Evolutionary conservation across 345 rosid species (phyloP), one percentile per base, ranked within the genome.

Genomic region (Salix arbutifolia): DNA sequence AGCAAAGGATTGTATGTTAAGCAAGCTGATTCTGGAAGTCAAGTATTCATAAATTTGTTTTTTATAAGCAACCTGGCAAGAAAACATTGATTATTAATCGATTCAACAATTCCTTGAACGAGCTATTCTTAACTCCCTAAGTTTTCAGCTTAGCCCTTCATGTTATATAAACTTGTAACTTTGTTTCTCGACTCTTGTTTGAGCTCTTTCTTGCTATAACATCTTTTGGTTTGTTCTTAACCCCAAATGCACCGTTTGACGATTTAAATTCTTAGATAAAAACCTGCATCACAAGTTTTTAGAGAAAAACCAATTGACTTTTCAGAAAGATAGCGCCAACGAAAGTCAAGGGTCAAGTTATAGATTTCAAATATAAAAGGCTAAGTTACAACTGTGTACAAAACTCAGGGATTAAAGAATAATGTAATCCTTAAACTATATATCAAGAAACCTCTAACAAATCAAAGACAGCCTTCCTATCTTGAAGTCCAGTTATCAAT

Each of bases 1-100:
- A 80, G 87, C 19, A 90, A 88, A 76, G 90, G 92, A 84, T 87
- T 91, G 94, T 88, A 82, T 5, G 37, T 5, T 35, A 35, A 35
- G 37, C 37, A 35, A 35, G 37, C 7, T 35, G 37, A 35, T 35
- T 35, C 5, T 35, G 37, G 1, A 35, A 81, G 11, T 9, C 26
- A 46, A 44, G 33, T 64, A 28, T 19, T 6, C 10, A 30, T 35
- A 5, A 52, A 21, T 21, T 17, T 46, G 30, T 17, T 23, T 53
- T 56, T 18, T 16, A 42, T 40, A 33, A 33, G 17, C 33, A 33
- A 58, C 18, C 42, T 40, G 7, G 46, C 28, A 71, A 35, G 35
- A 52, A 5, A 31, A 19, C 13, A 31, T 53, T 19, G 33, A 6
- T n/a, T 2, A 8, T 26, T 21, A 35, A 14, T 7, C 16, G 26